Evolutionary conservation across 2,329 filamentous ascomycete genomes (phyloP).

Genomic region (Emmonsia crescens): DNA sequence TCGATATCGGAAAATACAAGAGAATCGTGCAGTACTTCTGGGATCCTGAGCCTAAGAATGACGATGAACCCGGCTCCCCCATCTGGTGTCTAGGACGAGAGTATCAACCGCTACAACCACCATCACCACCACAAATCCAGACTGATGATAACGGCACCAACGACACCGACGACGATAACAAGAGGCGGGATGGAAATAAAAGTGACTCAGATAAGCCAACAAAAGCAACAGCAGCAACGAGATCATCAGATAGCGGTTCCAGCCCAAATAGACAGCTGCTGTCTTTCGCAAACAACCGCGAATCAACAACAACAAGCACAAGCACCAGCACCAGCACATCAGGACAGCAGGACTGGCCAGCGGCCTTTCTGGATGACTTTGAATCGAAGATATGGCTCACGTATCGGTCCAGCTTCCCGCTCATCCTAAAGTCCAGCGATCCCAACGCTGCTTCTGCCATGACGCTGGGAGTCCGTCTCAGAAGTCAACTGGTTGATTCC

Average conservation of each 20-base stretch:
- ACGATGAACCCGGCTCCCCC: conserved; percentile 53
- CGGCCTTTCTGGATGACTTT: conserved; percentile 79
- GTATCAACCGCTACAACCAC: conserved; percentile 34
- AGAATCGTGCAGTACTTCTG: conserved; percentile 84
- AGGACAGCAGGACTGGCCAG: conserved; percentile 58
- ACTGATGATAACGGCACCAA: neutral
- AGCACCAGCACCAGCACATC: conserved; percentile 9
- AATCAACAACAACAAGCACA: neutral
- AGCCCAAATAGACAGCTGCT: neutral
- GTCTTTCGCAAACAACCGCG: neutral
- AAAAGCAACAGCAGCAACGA: too few relatives aligned
- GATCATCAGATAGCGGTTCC: neutral
- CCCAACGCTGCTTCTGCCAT: conserved; percentile 59
- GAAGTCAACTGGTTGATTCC: conserved; percentile 66
- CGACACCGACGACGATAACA: neutral
- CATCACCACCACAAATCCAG: neutral
- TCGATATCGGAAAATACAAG: conserved; percentile 67
- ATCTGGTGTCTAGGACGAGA: conserved; percentile 72
- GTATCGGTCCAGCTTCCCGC: conserved; percentile 75
- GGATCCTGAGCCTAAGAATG: conserved; percentile 80
- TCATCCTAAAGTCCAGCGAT: conserved; percentile 69
- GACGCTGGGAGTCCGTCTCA: conserved; percentile 74
- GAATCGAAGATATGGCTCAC: conserved; percentile 94
- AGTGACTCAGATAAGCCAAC: neutral
- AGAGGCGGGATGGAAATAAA: neutral